These are phyloP conservation scores for Candida maesae DNA, from an alignment of 805 yeast species.

Conservation along the genomic window DNA sequence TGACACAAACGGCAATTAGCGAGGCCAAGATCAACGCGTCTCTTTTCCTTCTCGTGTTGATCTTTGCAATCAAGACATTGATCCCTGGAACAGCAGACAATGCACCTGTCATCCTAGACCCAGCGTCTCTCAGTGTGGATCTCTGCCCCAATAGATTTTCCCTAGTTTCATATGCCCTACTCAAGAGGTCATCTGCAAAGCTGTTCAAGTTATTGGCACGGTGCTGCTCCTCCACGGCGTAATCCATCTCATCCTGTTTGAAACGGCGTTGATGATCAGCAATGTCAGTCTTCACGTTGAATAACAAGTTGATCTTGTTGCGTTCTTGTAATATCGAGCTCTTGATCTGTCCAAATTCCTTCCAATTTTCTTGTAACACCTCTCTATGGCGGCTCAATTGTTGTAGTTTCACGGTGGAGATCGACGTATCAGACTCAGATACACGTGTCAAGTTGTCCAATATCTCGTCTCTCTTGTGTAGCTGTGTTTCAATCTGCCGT, in stretches of 20 bases:
- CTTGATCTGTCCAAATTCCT: constrained; percentile 57
- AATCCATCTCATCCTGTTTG: constrained; percentile 52
- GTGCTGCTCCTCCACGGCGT: constrained; percentile 71
- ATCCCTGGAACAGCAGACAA: constrained; percentile 47
- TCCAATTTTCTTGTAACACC: constrained; percentile 63
- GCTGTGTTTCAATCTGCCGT: constrained; percentile 44
- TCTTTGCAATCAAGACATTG: constrained; percentile 66
- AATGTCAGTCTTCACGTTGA: constrained; percentile 76
- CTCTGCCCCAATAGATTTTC: constrained; percentile 80
- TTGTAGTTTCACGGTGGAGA: constrained; percentile 70
- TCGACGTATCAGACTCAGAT: constrained; percentile 50
- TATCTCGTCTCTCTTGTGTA: constrained; percentile 52
- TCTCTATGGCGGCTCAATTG: constrained; percentile 84
- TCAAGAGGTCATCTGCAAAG: constrained; percentile 73
- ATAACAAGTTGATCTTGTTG: constrained; percentile 66
- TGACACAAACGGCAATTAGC: constrained; percentile 67
- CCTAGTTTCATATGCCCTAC: constrained; percentile 86
- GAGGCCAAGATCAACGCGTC: constrained; percentile 81
- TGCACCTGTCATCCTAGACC: constrained; percentile 55
- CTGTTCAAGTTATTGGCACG: constrained; percentile 70
- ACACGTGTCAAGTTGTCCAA: constrained; percentile 49
- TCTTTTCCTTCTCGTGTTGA: constrained; percentile 83
- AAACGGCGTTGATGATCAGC: constrained; percentile 54
- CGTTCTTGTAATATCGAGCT: constrained; percentile 66
- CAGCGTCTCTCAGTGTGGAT: constrained; percentile 56